Base-by-base conservation (phyloP, 2,329 filamentous ascomycete species). In the Cladorrhinum sp. region DNA sequence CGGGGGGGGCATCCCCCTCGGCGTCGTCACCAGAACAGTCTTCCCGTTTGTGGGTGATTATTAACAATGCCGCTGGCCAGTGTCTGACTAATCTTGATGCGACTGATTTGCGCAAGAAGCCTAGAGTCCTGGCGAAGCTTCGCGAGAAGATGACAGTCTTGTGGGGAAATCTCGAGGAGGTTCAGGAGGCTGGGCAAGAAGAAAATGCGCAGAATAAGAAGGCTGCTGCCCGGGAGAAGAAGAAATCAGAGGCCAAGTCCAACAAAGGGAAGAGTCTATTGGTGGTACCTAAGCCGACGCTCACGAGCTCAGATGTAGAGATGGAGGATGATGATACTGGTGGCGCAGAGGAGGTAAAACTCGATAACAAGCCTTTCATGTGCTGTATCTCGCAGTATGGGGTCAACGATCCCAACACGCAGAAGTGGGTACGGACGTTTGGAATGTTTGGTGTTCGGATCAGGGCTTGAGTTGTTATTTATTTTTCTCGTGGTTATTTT, bases 111-210 rank as follows among this genome's bases (percentile, higher is more conserved):
- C 81, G 80, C 20, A 70, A 73, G n/a, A 76, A 89, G 50, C 67
- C 73, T 2, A 55, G 72, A 0, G 69, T 75, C 1, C 75, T 95
- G 1, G 71, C 68, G 2, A 64, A 72, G 6, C 75, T 97, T 3
- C 82, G 85, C 55, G 85, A 96, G 66, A 87, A 83, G 66, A 78
- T 97, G 58, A 93, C 88, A 70, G 77, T 85, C 36, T 78, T 97
- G 1, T 98, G 93, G 93, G 93, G 93, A 1, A 85, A 96, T 62
- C 78, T 97, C 1, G 87, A 93, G 70, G 91, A 96, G 70, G 73
- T 77, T 52, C 91, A 90, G 67, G n/a, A 72, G 1, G 65, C 73
- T 20, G 62, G 67, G 60, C 23, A 65, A 71, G 52, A 68, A 63
- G 18, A 68, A 67, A 56, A 67, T 66, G 52, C n/a, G n/a, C n/a